Conservation (phyloP, 495 filamentous ascomycete genomes). For the Xylaria longipes region DNA sequence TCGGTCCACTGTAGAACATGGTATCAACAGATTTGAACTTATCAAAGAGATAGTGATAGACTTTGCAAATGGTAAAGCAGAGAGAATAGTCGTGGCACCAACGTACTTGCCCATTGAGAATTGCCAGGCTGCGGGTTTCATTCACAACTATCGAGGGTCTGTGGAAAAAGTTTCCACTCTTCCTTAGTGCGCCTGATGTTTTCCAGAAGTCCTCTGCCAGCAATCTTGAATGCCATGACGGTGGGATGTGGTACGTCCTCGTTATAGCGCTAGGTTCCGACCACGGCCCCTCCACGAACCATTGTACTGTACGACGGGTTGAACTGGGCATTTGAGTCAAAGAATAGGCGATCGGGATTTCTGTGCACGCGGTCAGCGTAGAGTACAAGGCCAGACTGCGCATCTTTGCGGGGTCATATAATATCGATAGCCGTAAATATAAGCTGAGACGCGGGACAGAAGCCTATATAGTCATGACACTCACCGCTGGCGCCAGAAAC, state of each 20-base stretch:
- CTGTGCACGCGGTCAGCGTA: neutral
- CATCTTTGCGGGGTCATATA: neutral
- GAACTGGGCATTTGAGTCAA: neutral
- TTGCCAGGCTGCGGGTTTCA: neutral
- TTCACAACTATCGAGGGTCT: neutral
- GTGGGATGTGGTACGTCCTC: neutral
- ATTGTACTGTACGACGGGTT: neutral
- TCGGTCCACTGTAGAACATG: neutral
- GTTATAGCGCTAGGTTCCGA: neutral
- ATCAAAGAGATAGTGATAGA: neutral
- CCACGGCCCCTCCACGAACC: neutral
- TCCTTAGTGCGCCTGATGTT: neutral
- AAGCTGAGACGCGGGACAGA: neutral
- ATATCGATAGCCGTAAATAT: neutral
- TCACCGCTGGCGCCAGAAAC: neutral
- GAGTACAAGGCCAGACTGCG: neutral
- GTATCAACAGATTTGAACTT: neutral
- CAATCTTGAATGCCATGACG: constrained; percentile 18
- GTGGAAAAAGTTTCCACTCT: constrained; percentile 18
- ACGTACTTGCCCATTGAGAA: neutral
- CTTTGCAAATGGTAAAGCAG: neutral
- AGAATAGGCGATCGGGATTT: neutral
- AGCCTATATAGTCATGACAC: neutral
- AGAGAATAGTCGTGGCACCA: neutral
- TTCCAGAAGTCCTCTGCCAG: constrained; percentile 16